phyloP scores from a whole-genome alignment of 2,329 filamentous ascomycete species.

The Cladosporium sp. region DNA sequence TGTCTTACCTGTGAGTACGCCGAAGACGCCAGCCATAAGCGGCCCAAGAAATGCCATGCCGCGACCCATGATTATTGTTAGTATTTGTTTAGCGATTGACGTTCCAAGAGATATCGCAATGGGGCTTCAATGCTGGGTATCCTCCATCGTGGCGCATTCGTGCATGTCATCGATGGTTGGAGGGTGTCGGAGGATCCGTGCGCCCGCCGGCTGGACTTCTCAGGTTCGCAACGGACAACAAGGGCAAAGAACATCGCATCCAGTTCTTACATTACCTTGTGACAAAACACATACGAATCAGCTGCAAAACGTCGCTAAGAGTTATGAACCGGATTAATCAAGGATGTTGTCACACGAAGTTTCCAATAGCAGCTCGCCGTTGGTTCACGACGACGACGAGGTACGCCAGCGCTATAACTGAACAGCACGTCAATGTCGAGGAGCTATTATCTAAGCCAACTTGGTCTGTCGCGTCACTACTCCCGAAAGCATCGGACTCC shows the following conservation, averaged over 20 bases:
- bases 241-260: not conserved
- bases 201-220: not conserved
- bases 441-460: slow-evolving; percentile 65
- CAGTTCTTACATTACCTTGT: not conserved
- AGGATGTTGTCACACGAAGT: not conserved
- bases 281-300: not conserved
- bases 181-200: slow-evolving; percentile 17
- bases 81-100: not conserved
- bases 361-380: not conserved
- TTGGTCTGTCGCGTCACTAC: slow-evolving; percentile 80
- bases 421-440: slow-evolving; percentile 35
- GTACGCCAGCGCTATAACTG: not conserved
- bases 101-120: not conserved
- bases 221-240: not conserved
- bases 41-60: slow-evolving; percentile 19
- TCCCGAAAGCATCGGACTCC: slow-evolving; percentile 51
- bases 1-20: slow-evolving; percentile 10
- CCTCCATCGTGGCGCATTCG: not conserved
- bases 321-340: not conserved
- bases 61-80: slow-evolving; percentile 9
- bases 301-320: not conserved
- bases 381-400: not conserved
- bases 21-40: slow-evolving; percentile 9
- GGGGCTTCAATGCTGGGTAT: not conserved
- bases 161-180: slow-evolving; percentile 18